Conservation (phyloP, 805 yeast species). For the Wickerhamiella slavikovae region DNA sequence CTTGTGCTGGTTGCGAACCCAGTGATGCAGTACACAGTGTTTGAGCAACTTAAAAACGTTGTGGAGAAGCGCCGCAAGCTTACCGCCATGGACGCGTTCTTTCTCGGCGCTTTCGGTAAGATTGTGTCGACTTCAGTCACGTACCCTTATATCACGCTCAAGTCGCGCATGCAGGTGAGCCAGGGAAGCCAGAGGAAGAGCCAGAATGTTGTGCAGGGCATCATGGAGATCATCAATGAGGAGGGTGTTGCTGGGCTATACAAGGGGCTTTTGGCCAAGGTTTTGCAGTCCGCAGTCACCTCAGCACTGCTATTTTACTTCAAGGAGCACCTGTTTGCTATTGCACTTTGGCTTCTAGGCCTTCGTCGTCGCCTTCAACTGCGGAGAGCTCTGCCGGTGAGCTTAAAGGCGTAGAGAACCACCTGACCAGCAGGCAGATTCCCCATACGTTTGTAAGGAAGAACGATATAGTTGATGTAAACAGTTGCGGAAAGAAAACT, state of each 20-base stretch:
- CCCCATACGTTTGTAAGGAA: constrained; percentile 43
- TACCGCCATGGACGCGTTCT: constrained; percentile 57
- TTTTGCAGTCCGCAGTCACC: constrained; percentile 65
- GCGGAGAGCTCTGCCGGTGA: too few species aligned
- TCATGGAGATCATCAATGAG: constrained; percentile 34
- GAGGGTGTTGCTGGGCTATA: constrained; percentile 68
- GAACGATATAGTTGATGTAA: constrained; percentile 34
- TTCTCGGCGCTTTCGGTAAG: constrained; percentile 79
- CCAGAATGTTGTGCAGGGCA: constrained; percentile 15
- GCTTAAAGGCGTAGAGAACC: too few species aligned
- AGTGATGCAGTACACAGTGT: constrained; percentile 75
- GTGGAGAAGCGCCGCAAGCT: constrained; percentile 34
- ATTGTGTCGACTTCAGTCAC: constrained; percentile 74
- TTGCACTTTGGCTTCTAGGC: constrained; percentile 34
- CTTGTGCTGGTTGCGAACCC: constrained; percentile 73
- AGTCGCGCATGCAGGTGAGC: constrained; percentile 69
- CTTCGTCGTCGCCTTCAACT: constrained; percentile 15
- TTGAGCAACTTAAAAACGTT: constrained; percentile 61
- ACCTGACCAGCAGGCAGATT: constrained; percentile 33
- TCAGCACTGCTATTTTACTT: constrained; percentile 82
- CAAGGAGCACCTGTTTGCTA: constrained; percentile 60
- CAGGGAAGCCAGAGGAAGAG: constrained; percentile 16
- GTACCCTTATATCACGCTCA: constrained; percentile 75
- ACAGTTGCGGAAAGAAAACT: constrained; percentile 40
- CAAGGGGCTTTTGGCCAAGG: constrained; percentile 61